These are phyloP conservation scores for Krasilnikovozyma curviuscula DNA, from an alignment of 768 basidiomycete genomes.

Conservation along the genomic window DNA sequence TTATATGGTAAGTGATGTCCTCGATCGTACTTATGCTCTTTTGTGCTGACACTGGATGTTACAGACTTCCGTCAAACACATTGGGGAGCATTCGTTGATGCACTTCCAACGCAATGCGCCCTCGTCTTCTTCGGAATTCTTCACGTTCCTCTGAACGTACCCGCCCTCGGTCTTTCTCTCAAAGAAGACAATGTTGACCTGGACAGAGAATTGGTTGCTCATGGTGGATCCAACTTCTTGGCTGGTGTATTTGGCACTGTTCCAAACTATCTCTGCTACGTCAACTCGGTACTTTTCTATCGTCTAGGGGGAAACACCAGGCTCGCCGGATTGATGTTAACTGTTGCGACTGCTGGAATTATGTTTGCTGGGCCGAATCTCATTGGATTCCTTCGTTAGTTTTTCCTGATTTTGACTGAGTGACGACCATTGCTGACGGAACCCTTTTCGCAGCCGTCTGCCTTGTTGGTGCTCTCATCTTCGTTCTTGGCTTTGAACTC, in stretches of 20 bases:
- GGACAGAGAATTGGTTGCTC: slow-evolving; percentile 75
- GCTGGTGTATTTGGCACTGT: slow-evolving; percentile 66
- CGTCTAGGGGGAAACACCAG: slow-evolving; percentile 77
- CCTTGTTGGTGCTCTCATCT: slow-evolving; percentile 79
- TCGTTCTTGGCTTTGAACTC: slow-evolving; percentile 82
- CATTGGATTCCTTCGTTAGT: slow-evolving; percentile 27
- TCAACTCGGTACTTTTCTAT: slow-evolving; percentile 42
- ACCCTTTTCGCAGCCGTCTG: slow-evolving; percentile 44
- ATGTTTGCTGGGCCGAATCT: slow-evolving; percentile 31
- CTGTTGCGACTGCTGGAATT: slow-evolving; percentile 47
- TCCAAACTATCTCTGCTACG: slow-evolving; percentile 55
- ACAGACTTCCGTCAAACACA: slow-evolving; percentile 43
- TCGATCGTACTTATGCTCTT: not conserved
- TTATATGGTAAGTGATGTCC: not conserved
- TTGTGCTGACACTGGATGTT: not conserved
- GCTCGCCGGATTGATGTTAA: slow-evolving; percentile 67
- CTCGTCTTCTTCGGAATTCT: slow-evolving; percentile 33
- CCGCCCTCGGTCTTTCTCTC: slow-evolving; percentile 77
- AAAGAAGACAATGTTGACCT: slow-evolving; percentile 69
- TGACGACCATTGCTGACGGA: not conserved
- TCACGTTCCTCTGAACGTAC: slow-evolving; percentile 31
- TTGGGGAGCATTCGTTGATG: slow-evolving; percentile 52
- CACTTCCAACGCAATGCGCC: slow-evolving; percentile 46
- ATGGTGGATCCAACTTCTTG: slow-evolving; percentile 75
- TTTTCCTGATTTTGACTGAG: not conserved